A percentile compares a stretch with the other conserved stretches of the same genome.
phyloP scores from a whole-genome alignment of 2,329 filamentous ascomycete genomes.

The Calonectria montana region DNA sequence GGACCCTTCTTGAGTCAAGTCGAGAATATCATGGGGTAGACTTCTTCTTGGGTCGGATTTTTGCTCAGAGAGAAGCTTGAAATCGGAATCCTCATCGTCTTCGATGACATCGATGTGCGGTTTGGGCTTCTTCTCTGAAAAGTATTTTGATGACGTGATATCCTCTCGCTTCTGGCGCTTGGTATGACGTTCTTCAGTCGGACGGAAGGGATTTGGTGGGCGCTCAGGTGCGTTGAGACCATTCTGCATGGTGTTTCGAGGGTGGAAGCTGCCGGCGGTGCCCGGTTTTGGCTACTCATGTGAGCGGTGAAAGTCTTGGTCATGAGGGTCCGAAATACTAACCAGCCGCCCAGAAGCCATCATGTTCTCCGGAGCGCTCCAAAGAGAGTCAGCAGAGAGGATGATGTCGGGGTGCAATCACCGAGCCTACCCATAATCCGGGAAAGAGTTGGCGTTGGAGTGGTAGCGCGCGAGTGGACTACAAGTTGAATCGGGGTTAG shows the following conservation, averaged over 20 bases:
- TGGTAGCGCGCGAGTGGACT: constrained; percentile 50
- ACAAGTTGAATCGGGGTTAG: constrained; percentile 23
- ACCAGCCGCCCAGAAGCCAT: constrained; percentile 39
- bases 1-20: constrained; percentile 35
- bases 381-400: constrained; percentile 33
- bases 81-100: constrained; percentile 18
- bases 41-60: not conserved
- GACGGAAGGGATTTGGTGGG: not conserved
- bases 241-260: constrained; percentile 22
- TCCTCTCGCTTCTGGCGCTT: constrained; percentile 39
- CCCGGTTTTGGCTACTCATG: constrained; percentile 34
- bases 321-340: constrained; percentile 11
- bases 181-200: constrained; percentile 21
- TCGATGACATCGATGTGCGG: constrained; percentile 20
- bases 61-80: not conserved
- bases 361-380: constrained; percentile 42
- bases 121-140: not conserved
- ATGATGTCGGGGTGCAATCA: constrained; percentile 14
- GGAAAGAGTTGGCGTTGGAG: constrained; percentile 52
- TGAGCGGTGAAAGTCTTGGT: constrained; percentile 20
- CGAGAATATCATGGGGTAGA: constrained; percentile 18
- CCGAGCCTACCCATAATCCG: constrained; percentile 55
- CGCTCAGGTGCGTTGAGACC: not conserved
- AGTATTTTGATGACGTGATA: constrained; percentile 1
- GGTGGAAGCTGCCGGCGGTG: constrained; percentile 32